A percentile compares a stretch with the other conserved stretches of the same genome.
phyloP scores from a whole-genome alignment of 192 early-diverging fungal species.

The Diversispora epigaea region DNA sequence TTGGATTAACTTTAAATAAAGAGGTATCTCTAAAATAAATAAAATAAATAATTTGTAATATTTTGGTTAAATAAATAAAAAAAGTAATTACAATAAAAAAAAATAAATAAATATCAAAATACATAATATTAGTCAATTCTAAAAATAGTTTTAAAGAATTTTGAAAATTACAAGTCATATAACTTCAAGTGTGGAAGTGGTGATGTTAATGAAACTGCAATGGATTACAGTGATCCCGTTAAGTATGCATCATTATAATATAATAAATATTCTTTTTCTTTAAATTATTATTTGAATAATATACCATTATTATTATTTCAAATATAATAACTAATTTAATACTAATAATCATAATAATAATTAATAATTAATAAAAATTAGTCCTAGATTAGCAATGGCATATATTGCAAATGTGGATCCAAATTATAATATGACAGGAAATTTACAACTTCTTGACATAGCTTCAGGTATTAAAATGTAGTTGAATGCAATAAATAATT shows the following conservation, averaged over 20 bases:
- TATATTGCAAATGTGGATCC: neutral
- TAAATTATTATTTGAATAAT: no score
- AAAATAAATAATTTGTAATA: neutral
- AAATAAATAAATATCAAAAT: neutral
- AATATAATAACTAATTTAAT: neutral
- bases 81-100: neutral
- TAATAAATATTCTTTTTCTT: no score
- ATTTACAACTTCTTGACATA: neutral
- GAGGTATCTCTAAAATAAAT: neutral
- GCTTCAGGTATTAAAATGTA: neutral
- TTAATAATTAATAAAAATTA: neutral
- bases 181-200: neutral
- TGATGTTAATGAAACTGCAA: neutral
- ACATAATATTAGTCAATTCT: neutral
- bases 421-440: neutral
- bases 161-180: neutral
- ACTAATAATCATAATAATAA: neutral
- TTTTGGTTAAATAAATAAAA: no score
- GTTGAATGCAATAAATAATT: neutral
- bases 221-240: neutral
- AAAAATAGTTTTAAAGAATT: neutral
- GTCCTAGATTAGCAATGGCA: neutral
- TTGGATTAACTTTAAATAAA: neutral
- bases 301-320: neutral
- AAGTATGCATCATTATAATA: no score